Evolutionary conservation across 2,329 filamentous ascomycete genomes (phyloP).

Genomic region (Fusarium buxicola): DNA sequence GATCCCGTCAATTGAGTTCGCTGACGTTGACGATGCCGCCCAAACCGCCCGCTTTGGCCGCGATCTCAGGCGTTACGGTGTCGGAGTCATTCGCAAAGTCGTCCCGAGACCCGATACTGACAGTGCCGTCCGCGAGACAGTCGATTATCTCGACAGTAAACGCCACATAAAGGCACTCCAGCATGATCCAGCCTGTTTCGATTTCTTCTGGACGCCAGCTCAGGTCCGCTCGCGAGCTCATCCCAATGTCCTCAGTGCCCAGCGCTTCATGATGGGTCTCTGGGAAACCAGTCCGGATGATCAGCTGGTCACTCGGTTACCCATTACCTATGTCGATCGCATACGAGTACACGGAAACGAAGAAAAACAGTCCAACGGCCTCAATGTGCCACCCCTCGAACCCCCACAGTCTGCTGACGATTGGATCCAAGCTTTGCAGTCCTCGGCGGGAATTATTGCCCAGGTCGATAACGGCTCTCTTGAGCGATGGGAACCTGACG

Average conservation of each 20-base stretch:
- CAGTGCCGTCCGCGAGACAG: slow-evolving; percentile 68
- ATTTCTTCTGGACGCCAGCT: slow-evolving; percentile 79
- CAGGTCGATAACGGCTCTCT: slow-evolving; percentile 78
- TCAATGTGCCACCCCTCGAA: slow-evolving; percentile 40
- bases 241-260: slow-evolving; percentile 70
- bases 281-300: slow-evolving; percentile 70
- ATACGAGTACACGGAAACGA: slow-evolving; percentile 71
- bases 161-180: slow-evolving; percentile 45
- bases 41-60: slow-evolving; percentile 66
- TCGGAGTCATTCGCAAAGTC: slow-evolving; percentile 74
- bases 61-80: slow-evolving; percentile 70
- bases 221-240: slow-evolving; percentile 76
- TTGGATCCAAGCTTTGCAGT: slow-evolving; percentile 55
- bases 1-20: slow-evolving; percentile 67
- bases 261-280: slow-evolving; percentile 74
- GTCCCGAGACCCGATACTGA: slow-evolving; percentile 68
- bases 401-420: slow-evolving; percentile 51
- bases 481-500: slow-evolving; percentile 77
- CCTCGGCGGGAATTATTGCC: slow-evolving; percentile 66
- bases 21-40: slow-evolving; percentile 59
- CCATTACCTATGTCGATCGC: slow-evolving; percentile 76
- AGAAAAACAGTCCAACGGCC: slow-evolving; percentile 34
- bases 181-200: slow-evolving; percentile 74
- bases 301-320: slow-evolving; percentile 69
- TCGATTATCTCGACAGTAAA: slow-evolving; percentile 61